These are phyloP conservation scores for Penstemon barbatus DNA, from an alignment of 257 asterid genomes.

Conservation along the genomic window DNA sequence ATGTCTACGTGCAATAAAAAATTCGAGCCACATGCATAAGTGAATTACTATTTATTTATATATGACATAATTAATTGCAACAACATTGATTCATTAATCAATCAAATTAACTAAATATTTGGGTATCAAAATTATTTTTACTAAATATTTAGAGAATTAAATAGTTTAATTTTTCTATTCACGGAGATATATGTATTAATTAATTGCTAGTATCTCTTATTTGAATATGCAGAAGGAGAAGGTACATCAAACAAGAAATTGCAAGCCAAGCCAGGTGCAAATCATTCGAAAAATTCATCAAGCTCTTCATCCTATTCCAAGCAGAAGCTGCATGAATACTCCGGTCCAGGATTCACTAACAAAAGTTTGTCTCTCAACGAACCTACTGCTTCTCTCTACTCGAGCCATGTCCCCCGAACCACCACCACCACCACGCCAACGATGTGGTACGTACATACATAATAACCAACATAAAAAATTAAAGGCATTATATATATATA, in stretches of 20 bases:
- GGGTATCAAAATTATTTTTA: no score
- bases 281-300: conserved; percentile 4
- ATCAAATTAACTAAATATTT: no score
- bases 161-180: no score
- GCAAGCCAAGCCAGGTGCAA: conserved; percentile 13
- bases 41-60: no score
- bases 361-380: conserved; percentile 8
- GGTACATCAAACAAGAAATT: conserved; percentile 25
- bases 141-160: no score
- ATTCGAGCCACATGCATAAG: no score
- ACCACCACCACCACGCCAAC: background rate
- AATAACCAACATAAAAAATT: background rate
- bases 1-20: no score
- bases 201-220: background rate
- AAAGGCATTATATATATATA: no score
- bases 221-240: conserved; percentile 29
- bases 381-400: background rate
- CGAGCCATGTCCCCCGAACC: background rate
- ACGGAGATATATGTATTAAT: no score
- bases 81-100: no score
- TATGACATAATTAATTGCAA: no score
- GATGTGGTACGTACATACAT: conserved; percentile 6
- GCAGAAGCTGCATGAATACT: background rate
- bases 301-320: background rate
- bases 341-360: conserved; percentile 3